Evolutionary conservation across 176 grass and related monocot genomes (phyloP).

Genomic region (Carex kokanica): DNA sequence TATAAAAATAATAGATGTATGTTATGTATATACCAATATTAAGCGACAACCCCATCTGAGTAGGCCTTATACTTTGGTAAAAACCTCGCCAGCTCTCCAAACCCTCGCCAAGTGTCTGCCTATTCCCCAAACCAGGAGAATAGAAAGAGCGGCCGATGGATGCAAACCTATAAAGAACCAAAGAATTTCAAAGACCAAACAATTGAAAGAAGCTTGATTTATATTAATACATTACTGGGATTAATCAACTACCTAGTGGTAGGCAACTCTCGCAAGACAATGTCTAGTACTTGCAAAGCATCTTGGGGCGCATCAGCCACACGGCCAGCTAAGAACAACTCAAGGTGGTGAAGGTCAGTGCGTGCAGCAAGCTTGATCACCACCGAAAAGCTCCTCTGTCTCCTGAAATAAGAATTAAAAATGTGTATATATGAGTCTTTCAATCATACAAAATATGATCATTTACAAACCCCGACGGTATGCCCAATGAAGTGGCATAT

Average conservation of each 20-base stretch:
- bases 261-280: constrained; percentile 76
- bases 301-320: constrained; percentile 80
- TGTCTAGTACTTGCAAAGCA: constrained; percentile 86
- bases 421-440: not conserved
- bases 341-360: constrained; percentile 59
- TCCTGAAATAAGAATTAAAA: constrained; percentile 37
- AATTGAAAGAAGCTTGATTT: not conserved
- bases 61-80: constrained; percentile 95
- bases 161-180: constrained; percentile 43
- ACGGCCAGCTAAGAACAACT: constrained; percentile 67
- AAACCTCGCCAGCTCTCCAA: constrained; percentile 93
- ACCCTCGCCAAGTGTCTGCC: constrained; percentile 72
- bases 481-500: not conserved
- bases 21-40: constrained; percentile 56
- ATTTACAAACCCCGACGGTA: not conserved
- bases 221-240: constrained; percentile 20
- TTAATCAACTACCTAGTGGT: constrained; percentile 54
- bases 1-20: not conserved
- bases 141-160: constrained; percentile 76
- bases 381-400: constrained; percentile 57
- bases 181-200: constrained; percentile 5
- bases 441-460: not conserved
- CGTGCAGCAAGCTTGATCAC: constrained; percentile 74
- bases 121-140: constrained; percentile 64
- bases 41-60: constrained; percentile 90